Evolutionary conservation across 192 early-diverging fungal species (phyloP).

Genomic region (Coemansia brasiliensis): DNA sequence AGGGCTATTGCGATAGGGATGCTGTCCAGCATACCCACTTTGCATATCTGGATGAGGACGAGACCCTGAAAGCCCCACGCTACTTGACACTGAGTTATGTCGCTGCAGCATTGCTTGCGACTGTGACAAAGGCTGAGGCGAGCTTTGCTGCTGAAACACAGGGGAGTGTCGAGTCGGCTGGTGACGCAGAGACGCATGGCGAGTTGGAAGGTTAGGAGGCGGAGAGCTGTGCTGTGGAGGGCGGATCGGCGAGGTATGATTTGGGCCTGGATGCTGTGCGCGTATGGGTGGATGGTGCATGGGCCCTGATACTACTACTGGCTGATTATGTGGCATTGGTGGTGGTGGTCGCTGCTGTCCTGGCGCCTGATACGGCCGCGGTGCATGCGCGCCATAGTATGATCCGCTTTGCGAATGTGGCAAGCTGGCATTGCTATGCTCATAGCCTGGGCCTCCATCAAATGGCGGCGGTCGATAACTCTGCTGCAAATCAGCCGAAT

Average conservation of each 20-base stretch:
- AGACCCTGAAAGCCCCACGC: neutral
- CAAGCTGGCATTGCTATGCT: neutral
- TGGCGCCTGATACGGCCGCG: constrained; percentile 5
- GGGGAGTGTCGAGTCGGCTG: constrained; percentile 19
- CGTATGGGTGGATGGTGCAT: constrained; percentile 1
- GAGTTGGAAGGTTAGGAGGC: constrained; percentile 12
- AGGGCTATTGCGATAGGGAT: constrained; percentile 1
- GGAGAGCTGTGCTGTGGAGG: constrained; percentile 13
- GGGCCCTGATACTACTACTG: neutral
- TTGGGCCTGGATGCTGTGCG: neutral
- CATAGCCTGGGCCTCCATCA: neutral
- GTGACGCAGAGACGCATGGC: constrained; percentile 16
- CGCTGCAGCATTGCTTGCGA: constrained; percentile 25
- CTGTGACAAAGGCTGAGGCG: constrained; percentile 18
- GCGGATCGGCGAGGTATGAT: neutral
- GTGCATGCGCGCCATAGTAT: constrained; percentile 9
- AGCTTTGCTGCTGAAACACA: constrained; percentile 14
- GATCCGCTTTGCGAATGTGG: constrained; percentile 1
- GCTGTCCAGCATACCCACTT: neutral
- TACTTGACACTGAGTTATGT: constrained; percentile 11
- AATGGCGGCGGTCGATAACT: neutral
- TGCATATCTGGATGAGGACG: neutral
- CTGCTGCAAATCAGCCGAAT: constrained; percentile 1
- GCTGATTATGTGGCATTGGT: neutral
- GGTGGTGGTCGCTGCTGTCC: constrained; percentile 13